Evolutionary conservation across 345 rosid species (phyloP), one percentile per base, ranked within the genome.

Genomic region (Eutrema japonicum): DNA sequence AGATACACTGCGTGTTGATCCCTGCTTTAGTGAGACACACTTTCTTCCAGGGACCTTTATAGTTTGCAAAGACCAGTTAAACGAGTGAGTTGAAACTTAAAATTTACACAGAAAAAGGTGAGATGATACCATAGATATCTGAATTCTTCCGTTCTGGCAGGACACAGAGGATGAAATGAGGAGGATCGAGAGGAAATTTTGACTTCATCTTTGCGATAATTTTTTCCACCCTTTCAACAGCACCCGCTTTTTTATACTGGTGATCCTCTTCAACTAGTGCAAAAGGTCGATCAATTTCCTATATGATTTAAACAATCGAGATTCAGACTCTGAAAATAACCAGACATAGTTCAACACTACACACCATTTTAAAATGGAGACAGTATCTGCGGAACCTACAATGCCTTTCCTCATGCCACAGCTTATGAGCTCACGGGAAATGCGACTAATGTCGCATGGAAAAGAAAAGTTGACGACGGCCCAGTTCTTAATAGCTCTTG

Each of bases 1-100:
- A 79, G 72, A 95, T 87, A 82, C 96, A 95, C 37, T 95, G 98
- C 1, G 96, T 95, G 72, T 77, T 79, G 76, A 95, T 82, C 59
- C 98, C 98, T 67, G 73, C 82, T 42, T 82, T 89, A 68, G 82
- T 58, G 8, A 90, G 92, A 81, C 93, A 71, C 70, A 56, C 84
- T 79, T 84, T 90, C 83, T 92, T 95, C 97, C 96, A 92, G 51
- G 97, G 98, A 48, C 98, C 96, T 89, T 70, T 29, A 62, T 16
- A 77, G 74, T 61, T 47, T 47, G 65, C 30, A 60, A 43, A 35
- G 54, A 64, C 47, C 49, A 50, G 81, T 77, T 52, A 14, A 27
- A 55, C 57, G 8, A 59, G 18, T 47, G 56, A 41, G 72, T 45
- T 51, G 56, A 64, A 58, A 62, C 40, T 36, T 32, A 16, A 35